Conservation (phyloP, 2,329 filamentous ascomycete genomes). For the Parascedosporium putredinis region DNA sequence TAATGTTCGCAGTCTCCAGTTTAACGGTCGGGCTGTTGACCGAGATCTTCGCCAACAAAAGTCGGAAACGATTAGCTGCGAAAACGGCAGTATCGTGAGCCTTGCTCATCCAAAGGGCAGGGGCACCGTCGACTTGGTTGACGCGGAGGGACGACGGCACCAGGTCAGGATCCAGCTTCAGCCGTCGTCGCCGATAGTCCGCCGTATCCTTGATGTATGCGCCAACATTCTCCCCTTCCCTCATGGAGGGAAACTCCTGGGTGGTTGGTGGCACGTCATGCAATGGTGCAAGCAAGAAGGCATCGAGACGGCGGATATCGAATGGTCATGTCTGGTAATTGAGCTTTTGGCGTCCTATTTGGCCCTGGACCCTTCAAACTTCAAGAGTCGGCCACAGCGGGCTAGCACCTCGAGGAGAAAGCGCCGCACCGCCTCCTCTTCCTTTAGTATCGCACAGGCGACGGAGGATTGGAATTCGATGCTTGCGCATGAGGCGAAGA, state of each 20-base stretch:
- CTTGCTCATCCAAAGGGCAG: conserved; percentile 47
- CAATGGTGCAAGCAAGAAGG: conserved; percentile 52
- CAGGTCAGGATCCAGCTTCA: conserved; percentile 58
- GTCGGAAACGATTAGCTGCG: conserved; percentile 33
- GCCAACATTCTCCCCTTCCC: conserved; percentile 52
- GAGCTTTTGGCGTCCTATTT: conserved; percentile 55
- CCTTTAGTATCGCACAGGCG: conserved; percentile 24
- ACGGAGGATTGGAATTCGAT: conserved; percentile 38
- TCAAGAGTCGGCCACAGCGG: conserved; percentile 10
- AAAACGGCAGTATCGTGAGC: conserved; percentile 36
- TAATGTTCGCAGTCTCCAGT: conserved; percentile 49
- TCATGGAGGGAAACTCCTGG: conserved; percentile 49
- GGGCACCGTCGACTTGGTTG: conserved; percentile 57
- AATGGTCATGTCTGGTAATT: conserved; percentile 61
- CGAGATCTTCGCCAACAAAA: conserved; percentile 39
- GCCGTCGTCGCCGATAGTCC: conserved; percentile 52
- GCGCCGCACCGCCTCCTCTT: conserved; percentile 23
- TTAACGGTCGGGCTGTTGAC: conserved; percentile 38
- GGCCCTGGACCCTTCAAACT: conserved; percentile 34
- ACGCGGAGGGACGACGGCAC: conserved; percentile 51
- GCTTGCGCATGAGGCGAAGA: conserved; percentile 33
- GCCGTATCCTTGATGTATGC: conserved; percentile 49
- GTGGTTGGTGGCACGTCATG: conserved; percentile 64
- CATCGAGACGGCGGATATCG: conserved; percentile 37
- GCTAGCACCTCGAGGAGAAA: conserved; percentile 14